Percentiles rank a stretch among this genome's conserved stretches.
These are phyloP conservation scores for Vigna reflexopilosa DNA, from an alignment of 306 rosid genomes.

Conservation along the genomic window DNA sequence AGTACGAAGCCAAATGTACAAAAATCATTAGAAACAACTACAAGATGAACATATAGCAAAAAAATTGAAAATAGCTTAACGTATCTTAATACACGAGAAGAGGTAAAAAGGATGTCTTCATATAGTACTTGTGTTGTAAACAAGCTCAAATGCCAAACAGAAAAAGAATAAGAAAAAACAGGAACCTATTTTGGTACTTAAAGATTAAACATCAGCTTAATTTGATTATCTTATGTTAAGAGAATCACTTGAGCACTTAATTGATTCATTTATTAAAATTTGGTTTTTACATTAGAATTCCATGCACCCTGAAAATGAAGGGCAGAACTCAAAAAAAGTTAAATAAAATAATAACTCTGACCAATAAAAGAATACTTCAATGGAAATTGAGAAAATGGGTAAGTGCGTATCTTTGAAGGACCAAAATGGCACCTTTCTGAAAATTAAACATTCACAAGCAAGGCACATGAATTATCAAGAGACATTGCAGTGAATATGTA, in stretches of 20 bases:
- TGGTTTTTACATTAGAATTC: constrained; percentile 3
- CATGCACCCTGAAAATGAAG: constrained; percentile 1
- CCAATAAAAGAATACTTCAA: neutral
- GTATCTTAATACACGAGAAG: constrained; percentile 8
- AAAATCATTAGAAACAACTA: constrained; percentile 42
- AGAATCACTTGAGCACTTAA: constrained; percentile 22
- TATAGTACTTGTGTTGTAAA: constrained; percentile 10
- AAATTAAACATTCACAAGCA: constrained; percentile 13
- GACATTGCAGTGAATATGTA: constrained; percentile 3
- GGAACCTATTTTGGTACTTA: constrained; percentile 4
- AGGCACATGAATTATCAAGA: constrained; percentile 2
- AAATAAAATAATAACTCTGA: neutral
- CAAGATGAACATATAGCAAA: constrained; percentile 14
- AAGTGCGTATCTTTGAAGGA: neutral
- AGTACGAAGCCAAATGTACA: constrained; percentile 43
- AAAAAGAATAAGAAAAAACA: neutral
- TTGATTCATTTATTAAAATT: constrained; percentile 14
- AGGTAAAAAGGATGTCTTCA: neutral
- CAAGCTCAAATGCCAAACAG: constrained; percentile 18
- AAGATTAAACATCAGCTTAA: constrained; percentile 17
- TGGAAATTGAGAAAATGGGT: constrained; percentile 6
- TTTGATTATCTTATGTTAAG: constrained; percentile 12
- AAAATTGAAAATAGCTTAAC: constrained; percentile 29
- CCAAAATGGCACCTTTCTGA: constrained; percentile 50
- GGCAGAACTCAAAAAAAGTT: constrained; percentile 1